phyloP scores from a whole-genome alignment of 331 rosid genomes.

The Rosa hybrid region DNA sequence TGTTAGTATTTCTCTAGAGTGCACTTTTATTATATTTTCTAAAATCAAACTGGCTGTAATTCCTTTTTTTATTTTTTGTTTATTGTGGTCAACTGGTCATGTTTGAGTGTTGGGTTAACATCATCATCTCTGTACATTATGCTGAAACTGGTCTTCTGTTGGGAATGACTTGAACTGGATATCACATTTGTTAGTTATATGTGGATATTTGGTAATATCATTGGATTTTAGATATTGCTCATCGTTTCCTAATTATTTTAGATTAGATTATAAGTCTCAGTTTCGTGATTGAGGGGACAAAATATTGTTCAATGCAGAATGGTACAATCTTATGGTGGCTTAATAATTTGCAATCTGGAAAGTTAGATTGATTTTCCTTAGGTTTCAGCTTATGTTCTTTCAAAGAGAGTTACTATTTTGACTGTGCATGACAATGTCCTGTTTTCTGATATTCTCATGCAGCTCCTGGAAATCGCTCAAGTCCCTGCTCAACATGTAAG shows the following conservation, averaged over 20 bases:
- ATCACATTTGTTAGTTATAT: background rate
- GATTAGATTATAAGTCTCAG: background rate
- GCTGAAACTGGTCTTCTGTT: background rate
- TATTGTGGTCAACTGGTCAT: background rate
- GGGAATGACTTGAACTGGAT: background rate
- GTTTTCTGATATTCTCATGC: too few species aligned
- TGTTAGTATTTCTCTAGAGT: too few species aligned
- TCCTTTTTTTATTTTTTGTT: too few species aligned
- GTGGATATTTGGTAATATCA: background rate
- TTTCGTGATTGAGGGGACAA: background rate
- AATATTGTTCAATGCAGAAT: background rate
- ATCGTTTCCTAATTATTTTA: background rate
- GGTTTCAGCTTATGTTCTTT: background rate
- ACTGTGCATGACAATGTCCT: background rate
- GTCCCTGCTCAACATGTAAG: too few species aligned
- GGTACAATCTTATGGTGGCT: too few species aligned
- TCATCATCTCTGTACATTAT: background rate
- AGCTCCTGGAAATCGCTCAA: too few species aligned
- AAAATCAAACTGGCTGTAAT: too few species aligned
- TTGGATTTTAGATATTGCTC: background rate
- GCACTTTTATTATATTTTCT: too few species aligned
- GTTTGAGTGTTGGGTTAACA: background rate
- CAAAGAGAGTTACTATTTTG: background rate
- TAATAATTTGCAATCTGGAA: too few species aligned
- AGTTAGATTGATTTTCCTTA: too few species aligned